phyloP scores from a whole-genome alignment of 1,139 yeast species.

The Debaryomycetaceae sp. region DNA sequence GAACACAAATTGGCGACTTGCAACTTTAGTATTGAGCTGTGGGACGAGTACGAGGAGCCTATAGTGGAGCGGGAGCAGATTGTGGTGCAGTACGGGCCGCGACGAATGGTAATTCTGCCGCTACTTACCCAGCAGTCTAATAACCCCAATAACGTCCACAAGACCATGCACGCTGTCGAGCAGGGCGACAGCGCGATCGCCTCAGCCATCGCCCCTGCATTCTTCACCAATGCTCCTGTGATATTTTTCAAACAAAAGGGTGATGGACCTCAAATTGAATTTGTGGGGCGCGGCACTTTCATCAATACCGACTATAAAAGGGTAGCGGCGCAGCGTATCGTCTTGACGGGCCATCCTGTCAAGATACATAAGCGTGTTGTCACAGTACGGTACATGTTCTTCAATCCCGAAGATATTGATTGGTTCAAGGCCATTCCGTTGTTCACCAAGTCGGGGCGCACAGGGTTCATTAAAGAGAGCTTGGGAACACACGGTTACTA shows the following conservation, averaged over 20 bases:
- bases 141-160: slow-evolving; percentile 77
- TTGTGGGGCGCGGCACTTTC: slow-evolving; percentile 86
- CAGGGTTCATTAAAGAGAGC: slow-evolving; percentile 89
- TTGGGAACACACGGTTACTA: slow-evolving; percentile 98
- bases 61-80: slow-evolving; percentile 70
- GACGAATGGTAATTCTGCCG: slow-evolving; percentile 81
- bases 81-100: slow-evolving; percentile 85
- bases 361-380: slow-evolving; percentile 89
- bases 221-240: slow-evolving; percentile 77
- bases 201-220: slow-evolving; percentile 82
- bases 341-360: slow-evolving; percentile 89
- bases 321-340: slow-evolving; percentile 76
- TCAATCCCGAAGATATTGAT: slow-evolving; percentile 78
- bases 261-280: slow-evolving; percentile 42
- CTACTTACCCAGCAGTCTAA: slow-evolving; percentile 71
- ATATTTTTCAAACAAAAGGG: slow-evolving; percentile 44
- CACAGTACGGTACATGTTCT: slow-evolving; percentile 95
- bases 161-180: slow-evolving; percentile 75
- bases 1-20: slow-evolving; percentile 82
- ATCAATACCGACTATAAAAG: slow-evolving; percentile 79
- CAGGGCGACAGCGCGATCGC: slow-evolving; percentile 67
- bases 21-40: slow-evolving; percentile 71
- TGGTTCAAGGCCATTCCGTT: slow-evolving; percentile 90
- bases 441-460: slow-evolving; percentile 84
- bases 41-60: slow-evolving; percentile 84